Evolutionary conservation across 108 stramenopile genomes (phyloP).

Genomic region (Cyclotella baltica): DNA sequence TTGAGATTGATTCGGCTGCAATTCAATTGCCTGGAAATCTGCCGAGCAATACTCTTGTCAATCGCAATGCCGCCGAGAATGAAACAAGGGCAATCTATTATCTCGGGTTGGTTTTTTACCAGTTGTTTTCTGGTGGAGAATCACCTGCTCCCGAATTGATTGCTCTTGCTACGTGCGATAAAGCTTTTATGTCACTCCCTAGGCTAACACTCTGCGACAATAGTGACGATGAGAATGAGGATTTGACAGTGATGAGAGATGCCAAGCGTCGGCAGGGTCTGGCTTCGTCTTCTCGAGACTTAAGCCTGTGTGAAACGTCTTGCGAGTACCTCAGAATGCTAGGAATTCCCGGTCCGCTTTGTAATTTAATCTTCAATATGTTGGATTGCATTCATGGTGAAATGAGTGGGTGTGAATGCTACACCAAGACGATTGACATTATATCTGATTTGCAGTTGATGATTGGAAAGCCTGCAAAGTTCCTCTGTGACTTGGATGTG

Average conservation of each 20-base stretch:
- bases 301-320: neutral
- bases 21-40: no score
- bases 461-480: constrained; percentile 1
- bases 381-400: constrained; percentile 8
- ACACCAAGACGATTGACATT: neutral
- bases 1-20: no score
- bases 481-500: neutral
- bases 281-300: neutral
- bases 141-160: neutral
- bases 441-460: constrained; percentile 3
- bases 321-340: neutral
- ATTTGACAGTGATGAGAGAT: neutral
- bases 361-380: constrained; percentile 11
- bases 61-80: no score
- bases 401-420: constrained; percentile 3
- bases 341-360: constrained; percentile 1
- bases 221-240: neutral
- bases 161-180: neutral
- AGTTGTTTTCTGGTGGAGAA: constrained; percentile 16
- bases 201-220: neutral
- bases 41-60: no score
- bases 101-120: constrained; percentile 15
- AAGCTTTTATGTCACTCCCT: constrained; percentile 2
- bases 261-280: constrained; percentile 2
- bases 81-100: no score